Base-by-base conservation (phyloP, 176 grass and related monocot genomes). In the Hyparrhenia diplandra region DNA sequence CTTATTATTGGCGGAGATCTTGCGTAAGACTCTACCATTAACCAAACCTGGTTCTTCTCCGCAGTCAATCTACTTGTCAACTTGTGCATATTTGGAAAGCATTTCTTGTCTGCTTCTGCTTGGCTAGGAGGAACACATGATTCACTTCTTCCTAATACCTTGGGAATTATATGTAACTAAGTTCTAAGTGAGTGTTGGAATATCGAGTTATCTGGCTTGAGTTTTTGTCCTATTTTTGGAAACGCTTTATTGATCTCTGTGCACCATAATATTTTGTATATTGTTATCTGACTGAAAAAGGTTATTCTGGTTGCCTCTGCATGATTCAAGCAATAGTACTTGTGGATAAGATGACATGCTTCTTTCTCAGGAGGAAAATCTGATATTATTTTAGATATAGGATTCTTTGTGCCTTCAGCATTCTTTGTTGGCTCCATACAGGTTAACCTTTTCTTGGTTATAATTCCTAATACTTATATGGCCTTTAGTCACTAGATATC, bases 1-100 rank as follows among this genome's bases (percentile, higher is more conserved):
- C 94, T 97, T 84, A 63, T 97, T 78, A 91, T 97, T 16, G 94
- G 91, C 1, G 91, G 94, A 65, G 91, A 97, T 86, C 89, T 97
- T 66, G 94, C 94, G 94, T 94, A 97, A 97, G 94, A 46, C 80
- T 67, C 5, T 76, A 52, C 29, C 72, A 59, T 82, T 71, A 81
- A 80, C 43, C 29, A 70, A 35, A 69, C 17, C n/a, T 77, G 64
- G 0, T 28, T 76, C 61, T 88, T 71, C 31, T 76, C 4, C 65
- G 36, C 21, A 31, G 43, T 46, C 32, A 40, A 52, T 64, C 30
- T 71, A 67, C 71, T 23, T n/a, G n/a, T n/a, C n/a, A n/a, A n/a
- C n/a, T n/a, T 18, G 10, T 71, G 10, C 31, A 23, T 77, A 71
- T 80, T 8, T 81, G 21, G 24, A 85, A 64, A 42, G 62, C 45